These are phyloP conservation scores for Lepidium didymum DNA, from an alignment of 345 rosid genomes.

Conservation along the genomic window DNA sequence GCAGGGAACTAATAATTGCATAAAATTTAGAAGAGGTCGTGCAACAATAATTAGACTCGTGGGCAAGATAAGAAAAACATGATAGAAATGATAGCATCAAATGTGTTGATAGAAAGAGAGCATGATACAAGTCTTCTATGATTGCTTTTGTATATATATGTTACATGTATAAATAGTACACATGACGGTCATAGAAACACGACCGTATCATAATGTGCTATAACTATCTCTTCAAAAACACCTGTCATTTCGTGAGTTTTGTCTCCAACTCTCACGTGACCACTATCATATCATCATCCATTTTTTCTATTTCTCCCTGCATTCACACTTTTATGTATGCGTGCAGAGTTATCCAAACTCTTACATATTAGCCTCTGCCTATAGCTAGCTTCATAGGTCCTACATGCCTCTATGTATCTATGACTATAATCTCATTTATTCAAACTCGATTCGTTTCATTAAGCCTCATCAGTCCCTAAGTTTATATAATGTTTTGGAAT, in stretches of 20 bases:
- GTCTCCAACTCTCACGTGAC: conserved; percentile 18
- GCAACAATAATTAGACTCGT: conserved; percentile 17
- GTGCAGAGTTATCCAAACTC: neutral
- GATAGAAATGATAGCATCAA: neutral
- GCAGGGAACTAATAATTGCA: conserved; percentile 10
- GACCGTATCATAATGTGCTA: neutral
- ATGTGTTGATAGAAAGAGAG: conserved; percentile 10
- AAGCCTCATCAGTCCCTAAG: neutral
- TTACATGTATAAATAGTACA: conserved; percentile 19
- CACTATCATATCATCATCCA: neutral
- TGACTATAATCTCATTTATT: neutral
- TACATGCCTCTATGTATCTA: neutral
- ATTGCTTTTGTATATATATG: neutral
- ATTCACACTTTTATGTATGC: neutral
- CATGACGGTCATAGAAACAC: conserved; percentile 19
- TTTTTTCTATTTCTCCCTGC: neutral
- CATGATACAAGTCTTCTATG: conserved; percentile 5
- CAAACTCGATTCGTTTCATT: neutral
- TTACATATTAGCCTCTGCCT: neutral
- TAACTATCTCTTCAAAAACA: neutral
- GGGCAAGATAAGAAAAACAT: conserved; percentile 13
- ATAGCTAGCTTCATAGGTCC: no score
- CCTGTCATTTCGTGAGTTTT: conserved; percentile 4
- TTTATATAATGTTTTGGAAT: neutral
- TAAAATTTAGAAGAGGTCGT: conserved; percentile 17